Evolutionary conservation across 2,329 filamentous ascomycete genomes (phyloP), one percentile per base, ranked within the genome.

Genomic region (Ophiobolus disseminans): DNA sequence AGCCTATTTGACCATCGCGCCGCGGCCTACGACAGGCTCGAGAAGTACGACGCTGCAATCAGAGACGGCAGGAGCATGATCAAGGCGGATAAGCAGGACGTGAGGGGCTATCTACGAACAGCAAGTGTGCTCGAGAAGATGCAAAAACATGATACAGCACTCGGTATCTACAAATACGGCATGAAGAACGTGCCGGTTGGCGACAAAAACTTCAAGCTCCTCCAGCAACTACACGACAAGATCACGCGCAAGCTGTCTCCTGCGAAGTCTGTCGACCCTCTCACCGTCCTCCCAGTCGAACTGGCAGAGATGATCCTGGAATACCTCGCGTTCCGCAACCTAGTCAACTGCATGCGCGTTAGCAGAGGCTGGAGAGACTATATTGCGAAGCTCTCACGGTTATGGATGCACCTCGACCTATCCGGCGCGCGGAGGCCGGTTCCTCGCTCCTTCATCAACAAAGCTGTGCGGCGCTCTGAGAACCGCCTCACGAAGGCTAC

Each of bases 11-110:
- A 86, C 63, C 78, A 80, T 50, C 79, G 83, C 39, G 78, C 82
- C 28, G 82, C 82, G 10, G 78, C 79, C 26, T 77, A 81, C 48
- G 78, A 79, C 39, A 84, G 82, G 60, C 69, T 85, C 8, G 73
- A 73, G 13, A 68, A 82, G 49, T 73, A 78, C 50, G 73, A 78
- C 19, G 68, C 73, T 10, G 83, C 83, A 0, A 73, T 86, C 8
- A 74, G 76, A 45, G 82, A 86, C 74, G 80, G 80, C n/a, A 79
- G 79, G 53, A 73, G 74, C 16, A 83, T 84, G 73, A 83, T 86
- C 45, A 77, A 78, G 45, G 55, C 74, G 13, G 69, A 79, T 37
- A 77, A 76, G 45, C 72, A 74, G 17, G 78, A 84, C 66, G 75
- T 80, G n/a, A 78, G 78, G 48, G 83, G 83, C 7, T 86, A 86